phyloP scores from a whole-genome alignment of 2,329 filamentous ascomycete species.

The Diaporthe helianthi region DNA sequence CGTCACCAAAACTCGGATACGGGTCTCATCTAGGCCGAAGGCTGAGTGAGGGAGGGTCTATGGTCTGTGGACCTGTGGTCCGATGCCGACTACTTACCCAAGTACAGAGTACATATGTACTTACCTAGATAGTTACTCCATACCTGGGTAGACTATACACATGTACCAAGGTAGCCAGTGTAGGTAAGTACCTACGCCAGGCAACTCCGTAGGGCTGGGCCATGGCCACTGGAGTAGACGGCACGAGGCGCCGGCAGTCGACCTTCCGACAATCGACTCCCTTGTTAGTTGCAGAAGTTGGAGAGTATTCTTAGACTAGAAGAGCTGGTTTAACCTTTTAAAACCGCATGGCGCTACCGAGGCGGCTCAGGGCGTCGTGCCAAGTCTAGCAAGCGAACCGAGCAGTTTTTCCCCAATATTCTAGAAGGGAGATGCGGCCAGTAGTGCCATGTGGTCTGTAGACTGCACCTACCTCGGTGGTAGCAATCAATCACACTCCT shows the following conservation, averaged over 20 bases:
- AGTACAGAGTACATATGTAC: too few species aligned
- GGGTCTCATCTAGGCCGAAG: neutral
- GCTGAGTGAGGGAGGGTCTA: conserved; percentile 10
- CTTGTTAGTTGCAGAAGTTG: neutral
- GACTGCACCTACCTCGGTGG: too few species aligned
- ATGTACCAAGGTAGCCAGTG: neutral
- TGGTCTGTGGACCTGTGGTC: neutral
- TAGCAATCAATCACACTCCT: too few species aligned
- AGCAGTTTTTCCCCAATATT: neutral
- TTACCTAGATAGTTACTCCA: too few species aligned
- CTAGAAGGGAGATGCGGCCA: conserved; percentile 5
- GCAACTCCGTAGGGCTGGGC: neutral
- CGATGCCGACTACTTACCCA: neutral
- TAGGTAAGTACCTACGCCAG: neutral
- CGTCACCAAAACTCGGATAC: neutral
- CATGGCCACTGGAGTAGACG: neutral
- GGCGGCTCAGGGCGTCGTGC: too few species aligned
- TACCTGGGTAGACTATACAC: too few species aligned
- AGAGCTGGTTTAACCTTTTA: neutral
- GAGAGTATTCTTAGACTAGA: neutral
- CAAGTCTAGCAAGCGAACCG: neutral
- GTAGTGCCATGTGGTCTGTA: neutral
- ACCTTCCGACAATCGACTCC: neutral
- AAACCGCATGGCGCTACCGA: conserved; percentile 5
- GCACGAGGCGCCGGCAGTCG: neutral